Evolutionary conservation across 805 yeast species (phyloP), one percentile per base, ranked within the genome.

Genomic region (Cyberlindnera xylosilytica): DNA sequence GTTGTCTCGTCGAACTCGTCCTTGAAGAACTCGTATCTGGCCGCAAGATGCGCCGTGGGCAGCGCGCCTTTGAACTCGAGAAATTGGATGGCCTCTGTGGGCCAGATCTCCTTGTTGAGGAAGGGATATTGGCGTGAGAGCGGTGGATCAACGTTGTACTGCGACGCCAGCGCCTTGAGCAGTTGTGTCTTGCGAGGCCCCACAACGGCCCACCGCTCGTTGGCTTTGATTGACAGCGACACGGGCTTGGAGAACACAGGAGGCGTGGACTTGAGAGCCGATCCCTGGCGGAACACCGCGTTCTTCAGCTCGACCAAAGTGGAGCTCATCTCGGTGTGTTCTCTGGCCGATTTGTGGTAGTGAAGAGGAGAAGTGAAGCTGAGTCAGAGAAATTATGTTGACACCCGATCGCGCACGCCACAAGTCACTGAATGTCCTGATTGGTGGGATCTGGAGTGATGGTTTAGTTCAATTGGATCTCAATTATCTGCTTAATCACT

Each of bases 1-100:
- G 89, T 76, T 11, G 83, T 78, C 49, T 78, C 81, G 60, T 91
- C 97, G 49, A 83, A 81, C 45, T 78, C 88, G 49, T 91, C 97
- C 46, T 90, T 83, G 60, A 78, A 87, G 42, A 78, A 79, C 63
- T 91, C 99, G 58, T 87, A 91, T 39, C 99, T 64, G 1, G 98
- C 96, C 39, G 95, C 81, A 27, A 91, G 54, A 66, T 90, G 95
- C 0, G 89, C 86, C 13, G 79, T 66, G 6, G 73, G 73, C 17
- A 66, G 48, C 1, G 56, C 72, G 22, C 77, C 75, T 42, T 71
- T 68, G 50, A 78, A 79, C 49, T 69, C 69, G 6, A 78, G 60
- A 41, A 66, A 57, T 38, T 65, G 64, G 18, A 68, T 66, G 2
- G 63, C 76, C 34, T 72, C 68, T 1, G 73, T 52, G 2, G 81